Conservation (phyloP, 169 alveolate species). For the Eimeria sp. region DNA sequence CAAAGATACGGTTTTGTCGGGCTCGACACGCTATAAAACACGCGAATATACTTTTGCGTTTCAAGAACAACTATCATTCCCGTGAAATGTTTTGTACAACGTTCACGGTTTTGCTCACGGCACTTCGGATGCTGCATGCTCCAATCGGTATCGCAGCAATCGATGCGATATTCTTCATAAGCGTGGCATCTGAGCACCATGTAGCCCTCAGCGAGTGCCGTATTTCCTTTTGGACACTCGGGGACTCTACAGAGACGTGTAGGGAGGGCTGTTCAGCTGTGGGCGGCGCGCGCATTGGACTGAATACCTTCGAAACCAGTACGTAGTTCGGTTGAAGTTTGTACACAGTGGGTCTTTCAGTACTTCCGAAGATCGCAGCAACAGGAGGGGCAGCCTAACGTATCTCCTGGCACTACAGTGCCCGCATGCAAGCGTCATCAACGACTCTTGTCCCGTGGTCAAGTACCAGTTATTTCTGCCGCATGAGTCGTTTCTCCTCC, state of each 20-base stretch:
- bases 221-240: conserved; percentile 60
- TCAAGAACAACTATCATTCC: neutral
- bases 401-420: conserved; percentile 52
- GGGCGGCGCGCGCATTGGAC: conserved; percentile 68
- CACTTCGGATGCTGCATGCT: neutral
- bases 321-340: neutral
- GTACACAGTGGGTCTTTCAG: neutral
- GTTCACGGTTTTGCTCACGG: neutral
- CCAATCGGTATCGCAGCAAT: conserved; percentile 7
- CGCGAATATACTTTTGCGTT: neutral
- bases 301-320: conserved; percentile 72
- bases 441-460: conserved; percentile 11
- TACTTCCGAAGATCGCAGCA: conserved; percentile 5
- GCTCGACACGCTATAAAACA: neutral
- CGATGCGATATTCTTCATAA: conserved; percentile 64
- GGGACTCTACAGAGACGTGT: conserved; percentile 11
- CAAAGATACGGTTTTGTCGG: neutral
- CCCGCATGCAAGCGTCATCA: conserved; percentile 29
- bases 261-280: conserved; percentile 77
- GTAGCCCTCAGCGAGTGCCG: conserved; percentile 48
- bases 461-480: conserved; percentile 1
- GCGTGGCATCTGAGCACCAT: conserved; percentile 31
- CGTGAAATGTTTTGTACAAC: neutral
- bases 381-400: neutral
- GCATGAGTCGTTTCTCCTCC: conserved; percentile 1